A percentile compares a stretch with the other conserved stretches of the same genome.
These are phyloP conservation scores for Fonsecaea nubica DNA, from an alignment of 2,329 filamentous ascomycete genomes.

Conservation along the genomic window DNA sequence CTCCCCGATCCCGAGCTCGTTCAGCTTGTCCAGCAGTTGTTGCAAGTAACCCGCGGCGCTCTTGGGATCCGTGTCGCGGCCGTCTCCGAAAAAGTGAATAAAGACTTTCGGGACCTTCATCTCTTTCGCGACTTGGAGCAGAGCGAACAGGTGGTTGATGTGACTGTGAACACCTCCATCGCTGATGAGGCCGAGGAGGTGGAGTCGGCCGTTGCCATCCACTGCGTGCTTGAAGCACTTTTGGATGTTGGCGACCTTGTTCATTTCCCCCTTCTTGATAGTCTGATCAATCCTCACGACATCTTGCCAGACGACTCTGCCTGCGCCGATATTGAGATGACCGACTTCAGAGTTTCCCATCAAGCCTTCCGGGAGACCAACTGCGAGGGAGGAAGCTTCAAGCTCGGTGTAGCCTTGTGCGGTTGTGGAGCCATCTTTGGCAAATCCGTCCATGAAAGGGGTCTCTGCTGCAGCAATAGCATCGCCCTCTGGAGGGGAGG, in stretches of 20 bases:
- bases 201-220: constrained; percentile 86
- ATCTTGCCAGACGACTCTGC: constrained; percentile 97
- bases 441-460: constrained; percentile 90
- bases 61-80: constrained; percentile 97
- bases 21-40: constrained; percentile 77
- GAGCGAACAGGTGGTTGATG: constrained; percentile 87
- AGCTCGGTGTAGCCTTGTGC: constrained; percentile 87
- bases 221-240: constrained; percentile 79
- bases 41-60: constrained; percentile 87
- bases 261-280: constrained; percentile 82
- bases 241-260: constrained; percentile 77
- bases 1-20: constrained; percentile 85
- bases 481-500: constrained; percentile 86
- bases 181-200: constrained; percentile 89
- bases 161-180: constrained; percentile 97
- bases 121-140: constrained; percentile 89
- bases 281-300: constrained; percentile 94
- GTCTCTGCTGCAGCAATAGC: constrained; percentile 93
- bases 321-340: constrained; percentile 97
- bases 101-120: constrained; percentile 87
- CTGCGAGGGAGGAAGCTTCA: constrained; percentile 93
- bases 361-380: constrained; percentile 92
- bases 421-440: constrained; percentile 69
- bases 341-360: constrained; percentile 99
- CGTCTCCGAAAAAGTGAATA: constrained; percentile 99